Evolutionary conservation across 139 green algal genomes (phyloP).

Genomic region (Chlamydomonas sp.): DNA sequence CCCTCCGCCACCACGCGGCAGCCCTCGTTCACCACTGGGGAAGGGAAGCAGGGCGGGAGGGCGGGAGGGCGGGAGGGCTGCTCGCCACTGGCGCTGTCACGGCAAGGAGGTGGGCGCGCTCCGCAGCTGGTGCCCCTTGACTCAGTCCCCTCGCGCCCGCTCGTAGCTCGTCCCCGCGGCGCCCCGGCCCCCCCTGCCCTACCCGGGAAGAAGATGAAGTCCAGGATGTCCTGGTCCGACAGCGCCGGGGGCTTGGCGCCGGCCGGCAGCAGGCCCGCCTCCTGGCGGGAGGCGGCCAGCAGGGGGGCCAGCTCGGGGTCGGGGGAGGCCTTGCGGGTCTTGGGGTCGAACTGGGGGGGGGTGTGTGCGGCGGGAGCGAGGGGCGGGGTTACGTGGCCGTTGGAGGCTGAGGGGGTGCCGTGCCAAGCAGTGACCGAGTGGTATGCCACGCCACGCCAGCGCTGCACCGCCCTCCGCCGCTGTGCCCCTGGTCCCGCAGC

Average conservation of each 20-base stretch:
- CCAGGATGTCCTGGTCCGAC: conserved; percentile 88
- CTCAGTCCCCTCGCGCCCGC: not conserved
- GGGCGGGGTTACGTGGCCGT: not conserved
- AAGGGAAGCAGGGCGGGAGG: not conserved
- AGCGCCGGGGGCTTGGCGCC: conserved; percentile 56
- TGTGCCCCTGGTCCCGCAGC: too few species aligned
- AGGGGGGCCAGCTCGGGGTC: conserved; percentile 81
- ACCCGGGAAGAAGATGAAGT: conserved; percentile 99
- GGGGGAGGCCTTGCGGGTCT: conserved; percentile 71
- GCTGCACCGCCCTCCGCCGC: not conserved
- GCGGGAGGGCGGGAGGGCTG: not conserved
- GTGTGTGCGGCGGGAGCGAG: not conserved
- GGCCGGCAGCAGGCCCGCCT: conserved; percentile 44
- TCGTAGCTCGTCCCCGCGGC: not conserved
- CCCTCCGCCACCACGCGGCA: conserved; percentile 88
- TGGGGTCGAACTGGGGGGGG: conserved; percentile 61
- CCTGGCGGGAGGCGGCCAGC: conserved; percentile 63
- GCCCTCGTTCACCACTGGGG: conserved; percentile 68
- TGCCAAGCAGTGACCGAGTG: too few species aligned
- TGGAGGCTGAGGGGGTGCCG: too few species aligned
- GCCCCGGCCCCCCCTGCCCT: conserved; percentile 25
- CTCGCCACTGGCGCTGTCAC: too few species aligned
- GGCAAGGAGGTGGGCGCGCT: too few species aligned
- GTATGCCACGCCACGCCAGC: too few species aligned
- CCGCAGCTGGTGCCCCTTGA: not conserved